These are phyloP conservation scores for Populus deltoides DNA, from an alignment of 345 rosid genomes.

Conservation along the genomic window DNA sequence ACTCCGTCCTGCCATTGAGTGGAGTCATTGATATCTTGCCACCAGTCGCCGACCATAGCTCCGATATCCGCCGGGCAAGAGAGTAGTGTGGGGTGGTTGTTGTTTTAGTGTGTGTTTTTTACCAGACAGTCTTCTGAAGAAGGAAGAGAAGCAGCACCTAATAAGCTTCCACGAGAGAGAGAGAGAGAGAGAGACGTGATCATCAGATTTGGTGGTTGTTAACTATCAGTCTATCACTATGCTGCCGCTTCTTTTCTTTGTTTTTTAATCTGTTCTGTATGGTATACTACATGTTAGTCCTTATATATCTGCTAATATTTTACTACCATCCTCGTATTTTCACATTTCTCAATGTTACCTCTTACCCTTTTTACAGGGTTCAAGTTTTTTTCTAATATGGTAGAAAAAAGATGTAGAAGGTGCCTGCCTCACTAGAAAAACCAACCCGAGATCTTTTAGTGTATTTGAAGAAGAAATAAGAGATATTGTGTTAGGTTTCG, in stretches of 20 bases:
- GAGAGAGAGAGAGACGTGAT: not conserved
- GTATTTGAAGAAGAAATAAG: too few relatives aligned
- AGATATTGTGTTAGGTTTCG: not conserved
- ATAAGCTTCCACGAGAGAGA: constrained; percentile 12
- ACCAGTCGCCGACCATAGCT: constrained; percentile 48
- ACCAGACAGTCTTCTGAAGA: constrained; percentile 18
- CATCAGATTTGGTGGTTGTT: constrained; percentile 8
- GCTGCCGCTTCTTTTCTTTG: too few relatives aligned
- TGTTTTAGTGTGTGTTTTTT: not conserved
- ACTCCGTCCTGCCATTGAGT: constrained; percentile 89
- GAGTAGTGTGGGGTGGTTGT: not conserved
- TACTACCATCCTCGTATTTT: not conserved
- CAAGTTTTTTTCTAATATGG: too few relatives aligned
- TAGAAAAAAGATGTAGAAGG: too few relatives aligned
- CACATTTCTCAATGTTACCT: not conserved
- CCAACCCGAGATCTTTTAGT: too few relatives aligned
- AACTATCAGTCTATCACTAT: too few relatives aligned
- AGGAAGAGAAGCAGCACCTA: constrained; percentile 3
- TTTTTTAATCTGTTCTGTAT: too few relatives aligned
- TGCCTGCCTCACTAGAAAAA: too few relatives aligned
- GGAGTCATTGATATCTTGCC: constrained; percentile 88
- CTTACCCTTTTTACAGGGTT: too few relatives aligned
- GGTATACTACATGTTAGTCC: not conserved
- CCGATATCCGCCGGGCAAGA: not conserved
- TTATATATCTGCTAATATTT: not conserved